phyloP scores from a whole-genome alignment of 345 rosid species.

The Eucalyptus melliodora region DNA sequence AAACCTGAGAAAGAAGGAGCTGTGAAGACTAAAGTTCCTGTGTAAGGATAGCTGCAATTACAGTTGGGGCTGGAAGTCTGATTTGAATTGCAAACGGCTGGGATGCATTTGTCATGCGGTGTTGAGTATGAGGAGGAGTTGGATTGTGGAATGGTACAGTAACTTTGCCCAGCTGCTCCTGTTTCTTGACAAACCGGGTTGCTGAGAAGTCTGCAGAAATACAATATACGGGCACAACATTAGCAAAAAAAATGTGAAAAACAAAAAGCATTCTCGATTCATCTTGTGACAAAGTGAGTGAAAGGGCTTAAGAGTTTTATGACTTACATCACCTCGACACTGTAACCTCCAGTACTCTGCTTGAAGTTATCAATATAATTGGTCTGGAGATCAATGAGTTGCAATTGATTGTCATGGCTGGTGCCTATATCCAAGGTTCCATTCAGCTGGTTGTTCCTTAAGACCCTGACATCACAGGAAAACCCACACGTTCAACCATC shows the following conservation, averaged over 20 bases:
- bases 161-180: background rate
- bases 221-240: background rate
- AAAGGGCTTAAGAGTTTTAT: background rate
- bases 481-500: background rate
- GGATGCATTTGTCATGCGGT: conserved; percentile 23
- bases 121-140: conserved; percentile 22
- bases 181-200: conserved; percentile 55
- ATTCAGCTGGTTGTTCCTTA: conserved; percentile 34
- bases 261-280: background rate
- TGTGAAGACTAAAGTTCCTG: conserved; percentile 45
- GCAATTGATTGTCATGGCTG: conserved; percentile 21
- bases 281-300: background rate
- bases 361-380: conserved; percentile 23
- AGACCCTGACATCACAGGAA: conserved; percentile 12
- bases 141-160: conserved; percentile 19
- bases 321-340: conserved; percentile 36
- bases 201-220: conserved; percentile 41
- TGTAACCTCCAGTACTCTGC: background rate
- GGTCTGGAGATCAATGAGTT: conserved; percentile 35
- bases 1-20: conserved; percentile 59
- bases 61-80: conserved; percentile 52
- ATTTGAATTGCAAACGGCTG: conserved; percentile 8
- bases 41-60: conserved; percentile 50
- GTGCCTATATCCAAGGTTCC: conserved; percentile 44
- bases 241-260: background rate